These are phyloP conservation scores for Coprinopsis cinerea DNA, from an alignment of 768 basidiomycete genomes.

Conservation along the genomic window DNA sequence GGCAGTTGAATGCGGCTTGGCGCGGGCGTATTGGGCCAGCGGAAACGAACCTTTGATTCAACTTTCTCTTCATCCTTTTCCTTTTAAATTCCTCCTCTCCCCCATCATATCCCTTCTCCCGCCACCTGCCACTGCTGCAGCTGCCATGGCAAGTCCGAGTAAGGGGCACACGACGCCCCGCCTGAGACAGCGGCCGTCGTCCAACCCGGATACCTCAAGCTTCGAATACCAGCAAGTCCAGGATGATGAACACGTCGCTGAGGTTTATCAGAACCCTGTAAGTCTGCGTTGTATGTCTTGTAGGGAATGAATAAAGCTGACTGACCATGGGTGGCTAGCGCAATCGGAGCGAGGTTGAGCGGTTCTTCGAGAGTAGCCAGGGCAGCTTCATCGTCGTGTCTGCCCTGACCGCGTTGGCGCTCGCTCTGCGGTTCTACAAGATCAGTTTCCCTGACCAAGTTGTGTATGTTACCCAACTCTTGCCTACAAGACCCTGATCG, in stretches of 20 bases:
- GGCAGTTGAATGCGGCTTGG: not conserved
- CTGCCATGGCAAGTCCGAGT: constrained; percentile 26
- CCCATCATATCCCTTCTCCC: constrained; percentile 12
- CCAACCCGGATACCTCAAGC: constrained; percentile 15
- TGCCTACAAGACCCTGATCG: not conserved
- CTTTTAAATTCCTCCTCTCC: constrained; percentile 11
- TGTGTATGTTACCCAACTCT: constrained; percentile 52
- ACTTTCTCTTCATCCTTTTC: no score
- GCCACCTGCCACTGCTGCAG: constrained; percentile 13
- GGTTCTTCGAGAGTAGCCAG: constrained; percentile 53
- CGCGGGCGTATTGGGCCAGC: no score
- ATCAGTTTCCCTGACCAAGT: constrained; percentile 93
- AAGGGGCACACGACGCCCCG: constrained; percentile 21
- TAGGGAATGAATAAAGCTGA: not conserved
- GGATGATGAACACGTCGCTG: constrained; percentile 48
- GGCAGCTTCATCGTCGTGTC: constrained; percentile 61
- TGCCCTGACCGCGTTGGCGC: constrained; percentile 66
- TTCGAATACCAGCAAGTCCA: constrained; percentile 28
- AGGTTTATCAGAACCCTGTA: constrained; percentile 46
- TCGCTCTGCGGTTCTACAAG: constrained; percentile 87
- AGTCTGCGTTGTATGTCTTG: constrained; percentile 14
- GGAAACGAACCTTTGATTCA: no score
- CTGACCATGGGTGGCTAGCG: constrained; percentile 27
- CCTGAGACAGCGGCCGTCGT: constrained; percentile 10
- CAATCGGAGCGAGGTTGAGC: constrained; percentile 55